Conservation (phyloP, 2,329 filamentous ascomycete genomes). For the Aspergillus vadensis region DNA sequence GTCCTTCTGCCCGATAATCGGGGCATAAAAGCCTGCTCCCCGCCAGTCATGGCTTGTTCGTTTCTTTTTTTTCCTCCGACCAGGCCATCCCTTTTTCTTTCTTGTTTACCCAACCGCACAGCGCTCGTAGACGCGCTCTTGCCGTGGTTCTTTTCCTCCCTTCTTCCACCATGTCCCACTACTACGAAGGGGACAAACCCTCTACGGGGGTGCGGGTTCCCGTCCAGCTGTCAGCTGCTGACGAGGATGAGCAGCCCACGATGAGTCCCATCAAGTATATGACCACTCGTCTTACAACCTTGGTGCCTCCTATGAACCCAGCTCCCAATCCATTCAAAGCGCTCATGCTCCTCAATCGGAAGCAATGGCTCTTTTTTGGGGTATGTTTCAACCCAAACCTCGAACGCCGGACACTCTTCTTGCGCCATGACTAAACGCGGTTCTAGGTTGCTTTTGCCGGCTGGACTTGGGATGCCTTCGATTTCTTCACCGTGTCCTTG, state of each 20-base stretch:
- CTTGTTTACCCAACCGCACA: not conserved
- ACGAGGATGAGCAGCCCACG: conserved; percentile 19
- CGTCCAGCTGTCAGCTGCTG: not conserved
- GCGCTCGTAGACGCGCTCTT: not conserved
- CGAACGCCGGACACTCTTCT: not conserved
- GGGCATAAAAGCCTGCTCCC: not conserved
- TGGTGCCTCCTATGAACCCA: conserved; percentile 59
- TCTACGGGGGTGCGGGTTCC: not conserved
- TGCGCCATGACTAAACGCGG: conserved; percentile 7
- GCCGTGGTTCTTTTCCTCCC: not conserved
- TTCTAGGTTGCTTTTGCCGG: conserved; percentile 45
- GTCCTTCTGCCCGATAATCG: conserved; percentile 3
- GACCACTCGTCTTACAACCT: conserved; percentile 54
- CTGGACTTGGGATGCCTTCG: conserved; percentile 61
- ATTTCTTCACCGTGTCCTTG: conserved; percentile 65
- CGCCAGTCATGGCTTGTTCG: not conserved
- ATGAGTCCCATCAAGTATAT: conserved; percentile 50
- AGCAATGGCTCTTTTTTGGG: conserved; percentile 63
- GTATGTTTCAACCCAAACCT: conserved; percentile 25
- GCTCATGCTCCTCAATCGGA: conserved; percentile 53
- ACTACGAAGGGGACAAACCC: conserved; percentile 2
- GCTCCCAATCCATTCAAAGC: conserved; percentile 58
- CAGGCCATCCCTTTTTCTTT: not conserved
- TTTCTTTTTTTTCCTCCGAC: not conserved
- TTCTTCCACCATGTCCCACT: not conserved